Percentiles rank a stretch among this genome's conserved stretches.
phyloP scores from a whole-genome alignment of 2,329 filamentous ascomycete species.

The Verticillium klebahnii region DNA sequence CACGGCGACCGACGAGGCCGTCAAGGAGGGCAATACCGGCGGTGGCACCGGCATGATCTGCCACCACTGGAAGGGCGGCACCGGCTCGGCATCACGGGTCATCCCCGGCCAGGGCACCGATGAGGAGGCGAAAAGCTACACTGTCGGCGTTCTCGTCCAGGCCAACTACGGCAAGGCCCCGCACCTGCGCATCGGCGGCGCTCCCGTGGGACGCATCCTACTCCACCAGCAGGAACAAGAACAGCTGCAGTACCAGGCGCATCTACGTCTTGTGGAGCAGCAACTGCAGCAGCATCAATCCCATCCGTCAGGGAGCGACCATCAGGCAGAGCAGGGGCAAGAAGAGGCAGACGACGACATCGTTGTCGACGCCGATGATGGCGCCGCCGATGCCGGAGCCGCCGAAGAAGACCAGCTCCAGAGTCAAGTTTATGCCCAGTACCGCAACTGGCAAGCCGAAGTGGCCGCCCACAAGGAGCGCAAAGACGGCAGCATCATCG shows the following conservation, averaged over 20 bases:
- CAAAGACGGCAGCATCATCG: slow-evolving; percentile 58
- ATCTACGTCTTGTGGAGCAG: neutral
- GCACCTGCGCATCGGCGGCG: slow-evolving; percentile 54
- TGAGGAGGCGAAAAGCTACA: slow-evolving; percentile 34
- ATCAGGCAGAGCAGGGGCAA: neutral
- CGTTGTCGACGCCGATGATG: slow-evolving; percentile 3
- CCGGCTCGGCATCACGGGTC: slow-evolving; percentile 55
- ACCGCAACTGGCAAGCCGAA: slow-evolving; percentile 12
- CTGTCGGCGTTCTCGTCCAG: slow-evolving; percentile 58
- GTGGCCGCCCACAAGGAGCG: slow-evolving; percentile 33
- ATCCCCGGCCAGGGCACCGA: slow-evolving; percentile 34
- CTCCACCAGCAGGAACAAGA: slow-evolving; percentile 32
- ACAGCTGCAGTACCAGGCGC: neutral
- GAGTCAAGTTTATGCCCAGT: neutral
- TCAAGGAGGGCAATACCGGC: slow-evolving; percentile 58
- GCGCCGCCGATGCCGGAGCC: slow-evolving; percentile 15
- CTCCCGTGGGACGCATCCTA: slow-evolving; percentile 57
- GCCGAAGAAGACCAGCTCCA: neutral
- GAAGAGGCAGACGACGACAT: neutral
- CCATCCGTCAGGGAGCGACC: neutral
- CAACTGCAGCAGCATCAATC: slow-evolving; percentile 26
- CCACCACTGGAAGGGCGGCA: slow-evolving; percentile 63
- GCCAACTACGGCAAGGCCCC: slow-evolving; percentile 58
- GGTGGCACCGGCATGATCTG: slow-evolving; percentile 67
- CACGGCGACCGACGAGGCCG: slow-evolving; percentile 41